Base-by-base conservation (phyloP, 1,284 basidiomycete species). In the Puccinia horiana region DNA sequence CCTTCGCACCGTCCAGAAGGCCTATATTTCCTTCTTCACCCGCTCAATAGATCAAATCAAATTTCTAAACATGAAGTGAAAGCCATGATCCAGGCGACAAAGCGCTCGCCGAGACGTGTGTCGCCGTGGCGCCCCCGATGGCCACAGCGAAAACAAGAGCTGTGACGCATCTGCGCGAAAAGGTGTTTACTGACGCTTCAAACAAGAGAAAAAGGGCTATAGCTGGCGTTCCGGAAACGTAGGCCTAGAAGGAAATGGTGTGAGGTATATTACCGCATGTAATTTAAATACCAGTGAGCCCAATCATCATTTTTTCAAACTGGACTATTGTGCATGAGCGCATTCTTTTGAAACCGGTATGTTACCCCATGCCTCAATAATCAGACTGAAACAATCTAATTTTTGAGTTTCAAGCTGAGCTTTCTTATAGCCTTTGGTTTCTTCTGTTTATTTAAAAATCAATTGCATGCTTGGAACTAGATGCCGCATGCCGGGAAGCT, bases 321-420 rank as follows among this genome's bases (percentile, higher is more conserved):
- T 6, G 37, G 6, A 12, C 32, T 23, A 20, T 5, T 37, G 20
- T 37, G 14, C 35, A 35, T n/a, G 35, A 4, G 40, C 4, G 16
- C n/a, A 20, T 65, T 65, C 18, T 65, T 65, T 6, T 65, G 18
- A 65, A 65, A 65, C 63, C 37, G 35, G 37, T 40, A 65, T 65
- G n/a, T n/a, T n/a, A n/a, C n/a, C 63, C 6, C 35, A 65, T 40
- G 20, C 40, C 40, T 40, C 37, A 40, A n/a, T 23, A 4, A 9
- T 65, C 40, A 42, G 63, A 65, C 20, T 29, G 11, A 29, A 58
- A 58, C 40, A n/a, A 3, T 65, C 40, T 16, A 37, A 40, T 35
- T 40, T 40, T 65, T 40, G 35, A 65, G n/a, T 23, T 40, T n/a
- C 37, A 42, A 40, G 63, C 20, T n/a, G 37, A 14, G 20, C n/a